Base-by-base conservation (phyloP, 1,139 yeast species). In the Dujonia santamariae region DNA sequence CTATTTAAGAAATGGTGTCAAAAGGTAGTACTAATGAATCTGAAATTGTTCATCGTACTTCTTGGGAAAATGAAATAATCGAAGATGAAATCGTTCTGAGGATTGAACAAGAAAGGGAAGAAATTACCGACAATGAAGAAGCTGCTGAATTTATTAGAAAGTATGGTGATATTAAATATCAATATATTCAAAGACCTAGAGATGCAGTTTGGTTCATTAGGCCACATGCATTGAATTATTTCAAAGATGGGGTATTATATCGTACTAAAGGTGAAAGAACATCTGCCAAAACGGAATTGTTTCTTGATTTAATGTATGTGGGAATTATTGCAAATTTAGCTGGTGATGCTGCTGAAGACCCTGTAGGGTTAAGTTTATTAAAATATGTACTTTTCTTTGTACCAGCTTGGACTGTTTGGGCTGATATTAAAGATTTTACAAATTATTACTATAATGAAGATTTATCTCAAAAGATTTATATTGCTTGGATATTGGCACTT, bases 361-460 rank as follows among this genome's bases (percentile, higher is more conserved):
- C 80, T 14, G 54, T 67, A 25, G 79, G 80, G 24, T 52, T 50
- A 3, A 59, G 78, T 0, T 53, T 78, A 18, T 54, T 75, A 30
- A 66, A 68, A 44, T 79, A 77, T 44, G 43, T 76, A 9, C 47
- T 80, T 28, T 53, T 77, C 4, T 79, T 79, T 41, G 41, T 74
- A 14, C 85, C 84, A 0, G 70, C 78, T 11, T 80, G 80, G 76
- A 72, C 71, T 18, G 74, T 80, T 18, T 80, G 86, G 85, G 59
- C 72, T 21, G 85, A 79, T 46, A 61, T 80, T 39, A 76, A 78
- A 46, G 85, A 79, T 42, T 71, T 78, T 44, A 76, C 78, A 64
- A 78, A 80, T 51, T 78, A 78, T 49, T 80, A 78, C 53, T 80
- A 73, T 50, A 77, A 66, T 40, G 82, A 78, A 47, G 86, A 80